Conservation (phyloP, 768 basidiomycete genomes). For the Podaxis carcinomalis region DNA sequence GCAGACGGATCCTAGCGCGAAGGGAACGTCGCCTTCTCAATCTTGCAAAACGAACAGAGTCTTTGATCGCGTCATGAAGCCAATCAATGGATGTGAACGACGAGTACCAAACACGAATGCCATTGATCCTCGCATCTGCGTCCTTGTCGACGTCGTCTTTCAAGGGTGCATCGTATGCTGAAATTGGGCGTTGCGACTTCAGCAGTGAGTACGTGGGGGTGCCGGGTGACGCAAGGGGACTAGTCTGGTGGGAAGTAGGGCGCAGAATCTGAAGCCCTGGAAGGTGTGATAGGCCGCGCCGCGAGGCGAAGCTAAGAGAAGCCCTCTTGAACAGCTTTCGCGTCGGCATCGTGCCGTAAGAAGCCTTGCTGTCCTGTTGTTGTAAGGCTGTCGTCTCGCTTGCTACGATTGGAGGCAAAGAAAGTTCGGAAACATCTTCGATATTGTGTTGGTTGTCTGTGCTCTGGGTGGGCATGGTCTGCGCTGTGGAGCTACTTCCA, state of each 20-base stretch:
- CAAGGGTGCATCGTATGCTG: slow-evolving; percentile 65
- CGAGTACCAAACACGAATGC: slow-evolving; percentile 87
- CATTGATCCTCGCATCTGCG: slow-evolving; percentile 69
- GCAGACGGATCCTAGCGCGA: slow-evolving; percentile 58
- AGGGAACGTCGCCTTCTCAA: slow-evolving; percentile 68
- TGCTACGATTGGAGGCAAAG: neutral
- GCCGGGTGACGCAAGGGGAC: slow-evolving; percentile 30
- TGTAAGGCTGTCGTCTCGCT: slow-evolving; percentile 23
- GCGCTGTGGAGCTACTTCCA: slow-evolving; percentile 29
- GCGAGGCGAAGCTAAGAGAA: slow-evolving; percentile 25
- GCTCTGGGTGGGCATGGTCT: neutral
- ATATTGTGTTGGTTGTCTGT: neutral
- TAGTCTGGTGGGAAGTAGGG: slow-evolving; percentile 28
- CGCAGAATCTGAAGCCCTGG: slow-evolving; percentile 26
- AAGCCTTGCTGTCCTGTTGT: slow-evolving; percentile 22
- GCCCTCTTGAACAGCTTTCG: slow-evolving; percentile 23
- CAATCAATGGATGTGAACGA: slow-evolving; percentile 92
- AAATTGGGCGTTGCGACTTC: slow-evolving; percentile 54
- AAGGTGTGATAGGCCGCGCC: slow-evolving; percentile 33
- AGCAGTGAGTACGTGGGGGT: slow-evolving; percentile 22
- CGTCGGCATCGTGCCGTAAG: slow-evolving; percentile 55
- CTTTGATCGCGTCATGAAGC: slow-evolving; percentile 96
- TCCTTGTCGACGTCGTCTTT: slow-evolving; percentile 39
- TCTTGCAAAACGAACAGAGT: slow-evolving; percentile 75
- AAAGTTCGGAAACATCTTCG: neutral